Evolutionary conservation across 2,329 filamentous ascomycete species (phyloP), one percentile per base, ranked within the genome.

Genomic region (Penicillium paneum): DNA sequence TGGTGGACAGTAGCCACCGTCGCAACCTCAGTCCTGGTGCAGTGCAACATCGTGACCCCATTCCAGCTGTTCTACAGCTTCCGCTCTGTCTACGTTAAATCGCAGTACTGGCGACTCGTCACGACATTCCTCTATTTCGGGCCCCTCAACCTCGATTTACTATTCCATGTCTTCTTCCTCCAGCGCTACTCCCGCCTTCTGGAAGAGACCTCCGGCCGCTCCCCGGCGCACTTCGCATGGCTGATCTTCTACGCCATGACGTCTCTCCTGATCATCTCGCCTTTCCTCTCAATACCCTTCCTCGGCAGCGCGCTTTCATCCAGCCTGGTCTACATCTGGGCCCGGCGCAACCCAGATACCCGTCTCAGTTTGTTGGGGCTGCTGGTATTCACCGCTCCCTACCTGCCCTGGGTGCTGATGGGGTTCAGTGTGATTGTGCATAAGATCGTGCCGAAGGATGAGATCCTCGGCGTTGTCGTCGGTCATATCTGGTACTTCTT

Each of bases 401-500:
- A 95, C 74, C 78, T 99, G 42, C 94, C 94, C 0, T 97, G 93
- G 92, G 93, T 99, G 3, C 75, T 99, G 67, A 92, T 97, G 83
- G 87, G 83, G 0, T 96, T 99, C 75, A 95, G 90, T 68, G 79
- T 97, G 42, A 81, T 96, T n/a, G 82, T 97, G 71, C 91, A 97
- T 71, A 90, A 90, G 7, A 88, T 83, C 5, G 81, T 97, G 39
- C 94, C 94, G 4, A 96, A 95, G 75, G 94, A 97, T 71, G 94
- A 99, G 78, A 88, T 99, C 59, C 91, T 95, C 78, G 94, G 94
- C 4, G 91, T 97, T 15, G 85, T 94, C 10, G 92, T 97, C 36
- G 94, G 94, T 10, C 94, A 99, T 74, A 82, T 97, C 38, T 97
- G 92, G 88, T 99, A 97, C 74, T 99, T 97, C 77, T 97, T 97